Conservation (phyloP, 345 rosid genomes). For the Stellera chamaejasme region DNA sequence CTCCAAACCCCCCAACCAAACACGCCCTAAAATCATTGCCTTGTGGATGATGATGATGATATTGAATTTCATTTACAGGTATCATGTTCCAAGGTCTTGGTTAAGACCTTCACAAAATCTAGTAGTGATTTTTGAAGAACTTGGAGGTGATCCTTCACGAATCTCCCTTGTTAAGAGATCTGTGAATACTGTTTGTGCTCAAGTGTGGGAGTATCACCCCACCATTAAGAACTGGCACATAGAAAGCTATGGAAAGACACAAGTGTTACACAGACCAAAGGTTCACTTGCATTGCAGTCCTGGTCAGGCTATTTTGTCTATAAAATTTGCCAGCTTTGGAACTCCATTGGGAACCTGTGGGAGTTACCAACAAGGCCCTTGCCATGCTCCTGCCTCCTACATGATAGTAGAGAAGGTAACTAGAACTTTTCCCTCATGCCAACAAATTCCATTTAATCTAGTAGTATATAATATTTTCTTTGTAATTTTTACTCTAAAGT, state of each 20-base stretch:
- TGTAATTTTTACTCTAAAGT: no score
- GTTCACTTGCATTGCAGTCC: slow-evolving; percentile 68
- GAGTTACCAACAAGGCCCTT: slow-evolving; percentile 76
- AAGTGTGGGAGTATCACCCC: slow-evolving; percentile 74
- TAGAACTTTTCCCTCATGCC: background rate
- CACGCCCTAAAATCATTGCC: no score
- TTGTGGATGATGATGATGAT: no score
- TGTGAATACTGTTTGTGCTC: slow-evolving; percentile 64
- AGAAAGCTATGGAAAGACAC: slow-evolving; percentile 83
- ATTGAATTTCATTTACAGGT: slow-evolving; percentile 31
- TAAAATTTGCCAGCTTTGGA: slow-evolving; percentile 90
- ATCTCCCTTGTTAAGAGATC: slow-evolving; percentile 77
- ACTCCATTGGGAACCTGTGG: slow-evolving; percentile 92
- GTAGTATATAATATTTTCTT: no score
- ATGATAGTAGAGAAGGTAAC: slow-evolving; percentile 62
- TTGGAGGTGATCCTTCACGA: slow-evolving; percentile 73
- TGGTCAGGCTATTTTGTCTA: slow-evolving; percentile 70
- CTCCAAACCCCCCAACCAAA: no score
- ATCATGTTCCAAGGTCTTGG: slow-evolving; percentile 86
- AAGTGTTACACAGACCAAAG: slow-evolving; percentile 68
- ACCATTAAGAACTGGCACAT: slow-evolving; percentile 91
- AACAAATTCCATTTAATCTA: background rate
- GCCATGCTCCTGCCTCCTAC: slow-evolving; percentile 72
- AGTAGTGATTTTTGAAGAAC: slow-evolving; percentile 79
- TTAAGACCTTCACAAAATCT: slow-evolving; percentile 69